Conservation (phyloP, 306 rosid genomes). For the Castanea crenata region DNA sequence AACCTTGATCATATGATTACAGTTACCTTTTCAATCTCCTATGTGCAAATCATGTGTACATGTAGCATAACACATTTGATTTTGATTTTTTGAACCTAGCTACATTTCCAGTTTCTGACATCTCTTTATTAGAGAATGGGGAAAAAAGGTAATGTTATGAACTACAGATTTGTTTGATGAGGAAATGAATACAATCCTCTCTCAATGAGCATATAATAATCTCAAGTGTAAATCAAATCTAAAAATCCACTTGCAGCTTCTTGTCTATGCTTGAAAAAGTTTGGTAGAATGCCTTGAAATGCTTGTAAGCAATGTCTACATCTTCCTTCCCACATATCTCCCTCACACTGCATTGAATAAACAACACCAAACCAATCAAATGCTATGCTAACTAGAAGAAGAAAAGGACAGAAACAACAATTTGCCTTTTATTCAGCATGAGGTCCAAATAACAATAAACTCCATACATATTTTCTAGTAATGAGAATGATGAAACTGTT, state of each 20-base stretch:
- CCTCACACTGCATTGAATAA: conserved; percentile 61
- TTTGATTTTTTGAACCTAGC: not conserved
- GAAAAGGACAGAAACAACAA: conserved; percentile 14
- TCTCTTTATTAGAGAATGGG: not conserved
- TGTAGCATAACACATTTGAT: not conserved
- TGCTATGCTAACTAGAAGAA: not conserved
- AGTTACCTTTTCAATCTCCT: not conserved
- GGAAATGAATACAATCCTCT: not conserved
- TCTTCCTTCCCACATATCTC: conserved; percentile 96
- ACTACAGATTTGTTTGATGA: not conserved
- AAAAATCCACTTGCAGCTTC: conserved; percentile 65
- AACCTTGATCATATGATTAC: not conserved
- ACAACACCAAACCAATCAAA: not conserved
- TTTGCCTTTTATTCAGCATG: conserved; percentile 1
- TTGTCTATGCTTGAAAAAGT: conserved; percentile 75
- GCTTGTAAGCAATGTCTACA: conserved; percentile 78
- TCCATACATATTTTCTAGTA: not conserved
- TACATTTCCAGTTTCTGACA: not conserved
- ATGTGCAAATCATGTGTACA: not conserved
- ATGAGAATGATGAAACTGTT: not conserved
- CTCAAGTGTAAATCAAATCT: conserved; percentile 15
- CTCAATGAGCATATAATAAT: not conserved
- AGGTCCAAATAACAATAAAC: not conserved
- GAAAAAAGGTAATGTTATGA: not conserved
- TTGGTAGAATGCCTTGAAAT: conserved; percentile 86